Conservation (phyloP, 257 asterid species). For the Handroanthus guayacan region DNA sequence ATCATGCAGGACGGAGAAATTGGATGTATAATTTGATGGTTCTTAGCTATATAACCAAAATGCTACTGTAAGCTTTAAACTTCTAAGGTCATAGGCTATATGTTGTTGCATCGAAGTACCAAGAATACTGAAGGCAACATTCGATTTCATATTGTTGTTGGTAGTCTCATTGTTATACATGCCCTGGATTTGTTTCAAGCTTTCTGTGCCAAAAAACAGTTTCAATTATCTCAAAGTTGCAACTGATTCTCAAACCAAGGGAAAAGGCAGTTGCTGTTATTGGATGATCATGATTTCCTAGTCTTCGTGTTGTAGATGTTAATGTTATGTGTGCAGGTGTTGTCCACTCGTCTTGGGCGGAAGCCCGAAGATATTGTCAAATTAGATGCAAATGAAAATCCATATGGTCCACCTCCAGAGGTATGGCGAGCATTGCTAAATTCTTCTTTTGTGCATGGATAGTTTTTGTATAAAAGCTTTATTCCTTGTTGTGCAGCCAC, state of each 20-base stretch:
- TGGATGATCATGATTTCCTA: conserved; percentile 15
- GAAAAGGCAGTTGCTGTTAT: not conserved
- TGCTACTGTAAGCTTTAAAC: not conserved
- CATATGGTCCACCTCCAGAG: conserved; percentile 99
- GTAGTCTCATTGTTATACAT: not conserved
- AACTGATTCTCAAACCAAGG: conserved; percentile 3
- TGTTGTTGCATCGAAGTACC: not conserved
- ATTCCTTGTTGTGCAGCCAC: conserved; percentile 14
- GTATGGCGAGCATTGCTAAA: conserved; percentile 45
- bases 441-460: conserved; percentile 7
- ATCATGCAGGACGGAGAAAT: not conserved
- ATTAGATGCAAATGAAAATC: conserved; percentile 95
- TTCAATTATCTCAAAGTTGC: not conserved
- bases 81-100: conserved; percentile 6
- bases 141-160: not conserved
- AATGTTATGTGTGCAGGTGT: conserved; percentile 58
- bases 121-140: not conserved
- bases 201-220: not conserved
- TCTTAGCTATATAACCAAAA: not conserved
- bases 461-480: not conserved
- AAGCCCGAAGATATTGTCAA: conserved; percentile 95
- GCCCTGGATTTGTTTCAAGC: not conserved
- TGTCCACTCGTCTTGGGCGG: conserved; percentile 91
- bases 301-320: conserved; percentile 5
- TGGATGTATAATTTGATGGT: conserved; percentile 23